These are phyloP conservation scores for Penicillium nordicum DNA, from an alignment of 2,329 filamentous ascomycete genomes.

Conservation along the genomic window DNA sequence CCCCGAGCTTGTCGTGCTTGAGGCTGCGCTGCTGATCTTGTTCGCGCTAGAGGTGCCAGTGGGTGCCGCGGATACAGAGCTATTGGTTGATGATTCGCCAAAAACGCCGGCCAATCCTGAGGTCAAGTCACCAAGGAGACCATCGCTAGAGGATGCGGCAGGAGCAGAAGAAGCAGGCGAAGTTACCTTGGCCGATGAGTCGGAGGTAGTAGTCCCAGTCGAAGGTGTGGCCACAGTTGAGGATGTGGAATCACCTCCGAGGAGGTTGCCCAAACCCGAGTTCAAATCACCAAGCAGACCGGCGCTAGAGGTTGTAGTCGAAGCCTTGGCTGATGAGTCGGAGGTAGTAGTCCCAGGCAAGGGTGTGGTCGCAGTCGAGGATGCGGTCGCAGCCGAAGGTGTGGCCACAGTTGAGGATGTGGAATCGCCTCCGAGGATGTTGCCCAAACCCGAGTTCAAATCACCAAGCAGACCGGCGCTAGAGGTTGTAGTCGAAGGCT, in stretches of 20 bases:
- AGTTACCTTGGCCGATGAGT: background rate
- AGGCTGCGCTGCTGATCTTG: background rate
- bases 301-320: background rate
- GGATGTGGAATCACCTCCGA: background rate
- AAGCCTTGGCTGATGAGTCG: slow-evolving; percentile 1
- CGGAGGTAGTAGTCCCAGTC: background rate
- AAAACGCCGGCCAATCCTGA: background rate
- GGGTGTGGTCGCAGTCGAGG: background rate
- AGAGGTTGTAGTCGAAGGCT: slow-evolving; percentile 1
- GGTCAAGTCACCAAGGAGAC: slow-evolving; percentile 10
- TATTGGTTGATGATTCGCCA: background rate
- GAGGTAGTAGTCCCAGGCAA: background rate
- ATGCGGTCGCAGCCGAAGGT: background rate
- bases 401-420: background rate
- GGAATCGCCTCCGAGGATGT: background rate
- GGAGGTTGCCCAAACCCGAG: background rate
- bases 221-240: background rate
- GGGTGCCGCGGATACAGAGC: background rate
- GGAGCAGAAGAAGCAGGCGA: background rate
- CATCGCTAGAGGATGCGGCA: background rate
- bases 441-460: background rate
- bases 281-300: background rate
- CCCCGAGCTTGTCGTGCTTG: background rate
- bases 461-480: background rate
- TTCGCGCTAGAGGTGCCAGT: background rate